Evolutionary conservation across 2,329 filamentous ascomycete genomes (phyloP).

Genomic region (Penicillium corylophilum): DNA sequence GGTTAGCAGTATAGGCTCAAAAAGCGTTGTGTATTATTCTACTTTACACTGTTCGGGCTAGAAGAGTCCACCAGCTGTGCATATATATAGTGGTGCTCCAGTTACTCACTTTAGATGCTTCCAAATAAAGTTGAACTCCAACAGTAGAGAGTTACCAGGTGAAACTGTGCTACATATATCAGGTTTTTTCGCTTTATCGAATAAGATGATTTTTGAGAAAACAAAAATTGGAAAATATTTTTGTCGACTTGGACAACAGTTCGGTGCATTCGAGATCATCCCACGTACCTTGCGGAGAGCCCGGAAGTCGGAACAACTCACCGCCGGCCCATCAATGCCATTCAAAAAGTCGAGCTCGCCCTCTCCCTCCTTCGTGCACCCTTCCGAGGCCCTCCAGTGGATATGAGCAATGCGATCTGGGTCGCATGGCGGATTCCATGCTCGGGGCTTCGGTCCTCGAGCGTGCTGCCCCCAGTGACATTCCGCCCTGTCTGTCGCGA

Average conservation of each 20-base stretch:
- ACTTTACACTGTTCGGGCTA: background rate
- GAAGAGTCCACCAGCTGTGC: background rate
- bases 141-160: too few relatives aligned
- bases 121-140: background rate
- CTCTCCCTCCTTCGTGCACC: background rate
- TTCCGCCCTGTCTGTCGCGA: slow-evolving; percentile 21
- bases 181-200: too few relatives aligned
- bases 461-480: slow-evolving; percentile 20
- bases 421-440: slow-evolving; percentile 44
- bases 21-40: too few relatives aligned
- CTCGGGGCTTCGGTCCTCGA: slow-evolving; percentile 32
- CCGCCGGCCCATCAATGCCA: background rate
- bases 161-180: too few relatives aligned
- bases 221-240: too few relatives aligned
- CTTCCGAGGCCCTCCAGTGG: slow-evolving; percentile 16
- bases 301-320: background rate
- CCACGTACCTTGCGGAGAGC: background rate
- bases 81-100: background rate
- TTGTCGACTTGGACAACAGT: too few relatives aligned
- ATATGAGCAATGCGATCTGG: slow-evolving; percentile 46
- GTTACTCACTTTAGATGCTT: background rate
- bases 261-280: background rate
- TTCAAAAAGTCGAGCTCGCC: background rate
- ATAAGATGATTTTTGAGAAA: too few relatives aligned
- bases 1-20: background rate